These are phyloP conservation scores for Hordeum marinum DNA, from an alignment of 176 grass and related monocot genomes.

Conservation along the genomic window DNA sequence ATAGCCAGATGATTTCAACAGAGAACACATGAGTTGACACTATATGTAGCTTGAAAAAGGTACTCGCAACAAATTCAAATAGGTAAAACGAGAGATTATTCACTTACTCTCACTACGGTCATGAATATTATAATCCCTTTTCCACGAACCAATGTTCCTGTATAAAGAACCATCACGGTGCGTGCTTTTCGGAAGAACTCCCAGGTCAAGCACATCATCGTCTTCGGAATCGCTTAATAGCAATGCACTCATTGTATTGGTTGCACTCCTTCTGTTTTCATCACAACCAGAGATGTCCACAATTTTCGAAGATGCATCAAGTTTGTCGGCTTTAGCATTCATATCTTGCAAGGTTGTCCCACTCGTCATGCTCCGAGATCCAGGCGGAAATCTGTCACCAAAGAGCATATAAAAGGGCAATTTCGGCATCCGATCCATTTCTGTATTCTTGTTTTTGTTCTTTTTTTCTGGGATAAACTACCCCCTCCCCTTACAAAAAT, in stretches of 20 bases:
- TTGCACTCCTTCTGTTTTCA: background rate
- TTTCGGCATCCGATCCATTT: background rate
- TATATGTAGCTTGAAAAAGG: no score
- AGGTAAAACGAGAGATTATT: background rate
- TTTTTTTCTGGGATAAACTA: no score
- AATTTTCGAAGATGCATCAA: no score
- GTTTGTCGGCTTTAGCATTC: no score
- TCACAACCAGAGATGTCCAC: background rate
- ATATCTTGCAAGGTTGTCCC: background rate
- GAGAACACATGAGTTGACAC: background rate
- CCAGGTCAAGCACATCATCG: background rate
- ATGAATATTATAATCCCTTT: background rate
- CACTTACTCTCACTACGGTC: conserved; percentile 25
- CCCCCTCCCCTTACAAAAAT: no score
- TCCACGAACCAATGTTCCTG: background rate
- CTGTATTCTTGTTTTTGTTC: no score
- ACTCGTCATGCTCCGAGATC: background rate
- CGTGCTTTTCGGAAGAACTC: background rate
- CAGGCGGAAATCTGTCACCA: background rate
- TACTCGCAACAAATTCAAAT: background rate
- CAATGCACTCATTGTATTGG: background rate
- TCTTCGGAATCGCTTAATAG: background rate
- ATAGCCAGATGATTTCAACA: background rate
- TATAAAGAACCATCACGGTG: conserved; percentile 11
- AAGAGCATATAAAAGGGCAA: background rate